Evolutionary conservation across 495 filamentous ascomycete species (phyloP).

Genomic region (Hypoxylon subgilvum): DNA sequence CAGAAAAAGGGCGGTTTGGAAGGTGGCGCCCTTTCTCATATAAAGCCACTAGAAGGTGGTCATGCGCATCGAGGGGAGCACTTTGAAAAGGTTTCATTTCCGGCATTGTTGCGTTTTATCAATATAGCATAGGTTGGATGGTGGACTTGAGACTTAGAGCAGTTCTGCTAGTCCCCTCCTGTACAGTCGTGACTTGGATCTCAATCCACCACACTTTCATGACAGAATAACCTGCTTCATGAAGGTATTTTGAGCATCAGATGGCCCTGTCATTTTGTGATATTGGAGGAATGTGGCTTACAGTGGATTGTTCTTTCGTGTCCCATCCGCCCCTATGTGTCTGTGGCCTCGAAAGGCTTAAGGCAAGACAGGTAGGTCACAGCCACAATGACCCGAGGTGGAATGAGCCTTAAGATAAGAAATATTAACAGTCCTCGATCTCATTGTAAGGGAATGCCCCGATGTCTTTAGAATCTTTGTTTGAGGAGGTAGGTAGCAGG

Average conservation of each 20-base stretch:
- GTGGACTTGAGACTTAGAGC: neutral
- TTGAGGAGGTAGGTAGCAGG: no score
- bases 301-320: no score
- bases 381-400: no score
- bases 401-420: no score
- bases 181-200: neutral
- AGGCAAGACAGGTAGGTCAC: no score
- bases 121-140: constrained; percentile 10
- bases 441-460: no score
- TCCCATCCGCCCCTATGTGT: no score
- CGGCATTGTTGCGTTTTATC: neutral
- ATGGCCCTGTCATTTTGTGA: no score
- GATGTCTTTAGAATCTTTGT: no score
- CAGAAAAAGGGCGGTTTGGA: neutral
- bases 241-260: neutral
- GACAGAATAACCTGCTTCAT: neutral
- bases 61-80: neutral
- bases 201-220: neutral
- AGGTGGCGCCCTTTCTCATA: neutral
- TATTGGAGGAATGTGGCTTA: no score
- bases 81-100: neutral
- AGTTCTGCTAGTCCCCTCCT: constrained; percentile 1
- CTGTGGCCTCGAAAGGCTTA: no score
- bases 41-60: neutral
- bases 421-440: no score